phyloP scores from a whole-genome alignment of 2,329 filamentous ascomycete species.

The Daldinia sp. region DNA sequence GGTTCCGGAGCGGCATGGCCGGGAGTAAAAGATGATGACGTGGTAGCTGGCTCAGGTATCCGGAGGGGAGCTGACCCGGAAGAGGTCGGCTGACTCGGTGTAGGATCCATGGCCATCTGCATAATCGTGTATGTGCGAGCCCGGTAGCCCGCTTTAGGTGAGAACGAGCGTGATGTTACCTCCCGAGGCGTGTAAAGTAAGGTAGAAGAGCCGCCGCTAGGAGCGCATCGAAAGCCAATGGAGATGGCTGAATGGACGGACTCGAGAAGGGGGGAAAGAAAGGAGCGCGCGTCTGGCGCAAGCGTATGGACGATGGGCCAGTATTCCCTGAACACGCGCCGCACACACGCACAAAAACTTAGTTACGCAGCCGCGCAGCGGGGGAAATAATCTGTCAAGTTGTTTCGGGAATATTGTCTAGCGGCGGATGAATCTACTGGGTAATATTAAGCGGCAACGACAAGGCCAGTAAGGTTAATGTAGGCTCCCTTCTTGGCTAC shows the following conservation, averaged over 20 bases:
- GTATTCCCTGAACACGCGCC: conserved; percentile 35
- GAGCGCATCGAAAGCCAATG: conserved; percentile 43
- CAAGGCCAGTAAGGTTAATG: conserved; percentile 37
- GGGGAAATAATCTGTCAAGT: conserved; percentile 20
- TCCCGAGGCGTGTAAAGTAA: conserved; percentile 37
- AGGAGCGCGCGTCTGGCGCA: conserved; percentile 48
- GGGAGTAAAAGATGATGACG: conserved; percentile 26
- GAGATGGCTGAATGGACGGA: conserved; percentile 35
- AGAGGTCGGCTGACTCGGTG: conserved; percentile 35
- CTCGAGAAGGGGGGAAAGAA: conserved; percentile 26
- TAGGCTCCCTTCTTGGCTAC: conserved; percentile 39
- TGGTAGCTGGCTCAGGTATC: conserved; percentile 37
- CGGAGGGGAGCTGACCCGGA: conserved; percentile 39
- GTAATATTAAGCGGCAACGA: conserved; percentile 44
- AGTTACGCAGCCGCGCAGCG: conserved; percentile 45
- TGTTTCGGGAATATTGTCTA: conserved; percentile 34
- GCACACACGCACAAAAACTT: conserved; percentile 26
- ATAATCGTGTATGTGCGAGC: conserved; percentile 3
- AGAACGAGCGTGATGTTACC: conserved; percentile 35
- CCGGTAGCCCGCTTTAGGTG: conserved; percentile 30
- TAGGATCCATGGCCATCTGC: conserved; percentile 35
- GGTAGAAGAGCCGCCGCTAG: conserved; percentile 36
- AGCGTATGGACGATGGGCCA: conserved; percentile 31
- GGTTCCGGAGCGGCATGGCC: conserved; percentile 17
- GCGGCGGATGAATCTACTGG: conserved; percentile 15